phyloP scores from a whole-genome alignment of 306 rosid genomes.

The Sicyos edulis region DNA sequence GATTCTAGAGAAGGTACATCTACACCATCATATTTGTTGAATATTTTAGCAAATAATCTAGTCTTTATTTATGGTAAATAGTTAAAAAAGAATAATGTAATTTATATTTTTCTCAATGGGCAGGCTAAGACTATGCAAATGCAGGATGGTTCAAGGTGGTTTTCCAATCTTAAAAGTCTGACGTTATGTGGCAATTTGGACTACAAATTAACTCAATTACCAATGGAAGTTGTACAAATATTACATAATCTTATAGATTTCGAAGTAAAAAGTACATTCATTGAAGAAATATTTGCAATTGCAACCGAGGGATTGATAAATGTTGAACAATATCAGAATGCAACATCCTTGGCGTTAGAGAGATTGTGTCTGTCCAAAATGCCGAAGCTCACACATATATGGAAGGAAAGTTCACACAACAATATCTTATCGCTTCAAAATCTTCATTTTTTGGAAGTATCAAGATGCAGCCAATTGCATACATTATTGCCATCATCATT shows the following conservation, averaged over 20 bases:
- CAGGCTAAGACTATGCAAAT: no score
- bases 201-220: background rate
- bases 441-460: accelerated
- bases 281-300: background rate
- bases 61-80: no score
- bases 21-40: no score
- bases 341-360: background rate
- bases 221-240: background rate
- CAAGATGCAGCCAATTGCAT: background rate
- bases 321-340: background rate
- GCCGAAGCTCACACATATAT: no score
- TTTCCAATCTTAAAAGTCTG: background rate
- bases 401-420: no score
- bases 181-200: background rate
- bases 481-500: background rate
- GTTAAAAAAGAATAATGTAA: no score
- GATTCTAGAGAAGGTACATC: no score
- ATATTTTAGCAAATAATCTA: no score
- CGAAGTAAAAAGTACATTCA: background rate
- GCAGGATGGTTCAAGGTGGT: background rate
- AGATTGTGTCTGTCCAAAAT: no score
- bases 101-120: no score
- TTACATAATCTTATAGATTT: background rate
- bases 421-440: background rate
- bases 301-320: background rate